These are phyloP conservation scores for Colletotrichum simmondsii DNA, from an alignment of 2,329 filamentous ascomycete species.

Conservation along the genomic window DNA sequence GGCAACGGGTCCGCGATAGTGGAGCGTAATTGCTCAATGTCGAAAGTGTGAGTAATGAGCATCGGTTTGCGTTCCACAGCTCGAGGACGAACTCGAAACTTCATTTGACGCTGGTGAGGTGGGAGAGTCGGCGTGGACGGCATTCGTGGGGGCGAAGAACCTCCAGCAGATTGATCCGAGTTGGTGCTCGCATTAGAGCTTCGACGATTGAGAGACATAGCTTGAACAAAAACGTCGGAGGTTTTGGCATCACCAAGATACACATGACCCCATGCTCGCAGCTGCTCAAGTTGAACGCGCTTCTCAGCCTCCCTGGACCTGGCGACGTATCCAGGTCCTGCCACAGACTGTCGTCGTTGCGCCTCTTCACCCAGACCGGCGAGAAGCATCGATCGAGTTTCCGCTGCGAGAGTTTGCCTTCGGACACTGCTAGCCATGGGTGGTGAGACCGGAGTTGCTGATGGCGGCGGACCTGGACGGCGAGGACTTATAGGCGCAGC, in stretches of 20 bases:
- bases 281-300: constrained; percentile 41
- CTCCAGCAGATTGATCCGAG: constrained; percentile 23
- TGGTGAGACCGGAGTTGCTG: constrained; percentile 33
- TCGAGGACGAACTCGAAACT: constrained; percentile 56
- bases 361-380: constrained; percentile 36
- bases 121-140: constrained; percentile 7
- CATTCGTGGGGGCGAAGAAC: constrained; percentile 13
- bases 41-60: constrained; percentile 60
- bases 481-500: constrained; percentile 24
- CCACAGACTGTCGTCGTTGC: constrained; percentile 41
- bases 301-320: constrained; percentile 24
- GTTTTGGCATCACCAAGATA: constrained; percentile 53
- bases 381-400: constrained; percentile 46
- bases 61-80: constrained; percentile 55
- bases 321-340: constrained; percentile 23
- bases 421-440: constrained; percentile 26
- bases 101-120: constrained; percentile 46
- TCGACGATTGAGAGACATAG: constrained; percentile 50
- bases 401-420: constrained; percentile 42
- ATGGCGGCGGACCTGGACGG: constrained; percentile 26
- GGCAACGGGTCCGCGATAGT: constrained; percentile 53
- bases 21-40: constrained; percentile 58
- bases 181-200: constrained; percentile 40
- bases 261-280: constrained; percentile 53
- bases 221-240: constrained; percentile 58